Conservation (phyloP, 139 green algal genomes). For the Chlorella sp. region DNA sequence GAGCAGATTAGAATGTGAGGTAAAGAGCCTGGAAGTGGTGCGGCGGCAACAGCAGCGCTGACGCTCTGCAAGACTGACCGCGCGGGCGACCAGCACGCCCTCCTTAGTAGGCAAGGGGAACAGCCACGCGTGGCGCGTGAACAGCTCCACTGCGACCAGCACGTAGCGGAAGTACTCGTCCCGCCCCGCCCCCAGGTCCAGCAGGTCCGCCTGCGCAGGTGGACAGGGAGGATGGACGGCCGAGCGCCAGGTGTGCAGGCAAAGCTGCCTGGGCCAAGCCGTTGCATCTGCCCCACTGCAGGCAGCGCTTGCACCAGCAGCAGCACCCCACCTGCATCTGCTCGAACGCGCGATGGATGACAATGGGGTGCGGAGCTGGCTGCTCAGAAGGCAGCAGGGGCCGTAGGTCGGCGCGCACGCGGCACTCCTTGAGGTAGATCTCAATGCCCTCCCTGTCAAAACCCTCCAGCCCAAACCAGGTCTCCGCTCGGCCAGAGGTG, state of each 20-base stretch:
- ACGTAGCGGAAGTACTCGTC: background rate
- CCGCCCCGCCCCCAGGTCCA: background rate
- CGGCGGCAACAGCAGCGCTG: background rate
- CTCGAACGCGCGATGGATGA: background rate
- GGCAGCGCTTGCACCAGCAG: background rate
- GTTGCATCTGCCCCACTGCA: background rate
- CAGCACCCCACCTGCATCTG: background rate
- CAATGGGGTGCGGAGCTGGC: background rate
- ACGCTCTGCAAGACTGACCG: background rate
- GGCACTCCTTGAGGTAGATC: background rate
- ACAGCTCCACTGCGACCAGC: background rate
- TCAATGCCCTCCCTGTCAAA: background rate
- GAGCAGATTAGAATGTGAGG: background rate
- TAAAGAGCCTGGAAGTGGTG: background rate
- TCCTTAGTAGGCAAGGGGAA: background rate
- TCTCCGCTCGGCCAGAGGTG: no score
- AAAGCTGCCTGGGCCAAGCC: no score
- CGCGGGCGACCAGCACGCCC: background rate
- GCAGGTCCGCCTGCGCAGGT: background rate
- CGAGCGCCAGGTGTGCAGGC: background rate
- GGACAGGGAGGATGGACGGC: background rate
- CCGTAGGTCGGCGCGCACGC: background rate
- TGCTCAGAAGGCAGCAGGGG: background rate
- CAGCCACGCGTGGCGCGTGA: background rate
- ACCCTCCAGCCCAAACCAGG: background rate